Evolutionary conservation across 768 basidiomycete species (phyloP), one percentile per base, ranked within the genome.

Genomic region (Holtermannia corniformis): DNA sequence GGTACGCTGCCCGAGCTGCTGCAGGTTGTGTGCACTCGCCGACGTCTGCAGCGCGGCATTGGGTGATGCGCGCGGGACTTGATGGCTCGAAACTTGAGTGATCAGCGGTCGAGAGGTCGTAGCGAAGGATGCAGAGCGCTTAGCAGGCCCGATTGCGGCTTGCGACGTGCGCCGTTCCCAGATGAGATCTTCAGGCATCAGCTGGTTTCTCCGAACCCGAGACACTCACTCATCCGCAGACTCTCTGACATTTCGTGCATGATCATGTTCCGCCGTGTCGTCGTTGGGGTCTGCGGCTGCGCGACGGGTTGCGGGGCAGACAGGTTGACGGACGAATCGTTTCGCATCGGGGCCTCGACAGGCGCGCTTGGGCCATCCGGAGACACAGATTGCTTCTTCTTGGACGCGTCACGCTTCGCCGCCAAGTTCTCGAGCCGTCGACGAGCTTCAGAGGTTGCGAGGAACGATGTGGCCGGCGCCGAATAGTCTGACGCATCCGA

Each of bases 201-300:
- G 43, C 19, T 24, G 7, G 25, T 47, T 19, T 19, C 13, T 12
- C 27, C 22, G 24, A n/a, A 19, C 20, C 24, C 20, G 1, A 3
- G 19, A 25, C 5, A 64, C 67, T 59, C 45, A 68, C 67, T 68
- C 24, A 54, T 40, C 11, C 67, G 44, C 3, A 68, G 48, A 13
- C 64, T 65, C 54, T 65, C 64, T 13, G 60, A 62, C 64, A 68
- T 65, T 43, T 68, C 67, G 32, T 61, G 47, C 52, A 61, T 62
- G 45, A 68, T 68, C 21, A 68, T 68, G 13, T 48, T 52, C 44
- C 67, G 50, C 23, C 67, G 54, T 21, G 56, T 50, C 1, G 67
- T 64, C 0, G 64, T 65, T 5, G 67, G 67, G 3, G 61, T 59
- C 49, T 60, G 53, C 5, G 66, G 66, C 55, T 55, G 43, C 14